Base-by-base conservation (phyloP, 2,329 filamentous ascomycete species). In the Diaporthe velutina region DNA sequence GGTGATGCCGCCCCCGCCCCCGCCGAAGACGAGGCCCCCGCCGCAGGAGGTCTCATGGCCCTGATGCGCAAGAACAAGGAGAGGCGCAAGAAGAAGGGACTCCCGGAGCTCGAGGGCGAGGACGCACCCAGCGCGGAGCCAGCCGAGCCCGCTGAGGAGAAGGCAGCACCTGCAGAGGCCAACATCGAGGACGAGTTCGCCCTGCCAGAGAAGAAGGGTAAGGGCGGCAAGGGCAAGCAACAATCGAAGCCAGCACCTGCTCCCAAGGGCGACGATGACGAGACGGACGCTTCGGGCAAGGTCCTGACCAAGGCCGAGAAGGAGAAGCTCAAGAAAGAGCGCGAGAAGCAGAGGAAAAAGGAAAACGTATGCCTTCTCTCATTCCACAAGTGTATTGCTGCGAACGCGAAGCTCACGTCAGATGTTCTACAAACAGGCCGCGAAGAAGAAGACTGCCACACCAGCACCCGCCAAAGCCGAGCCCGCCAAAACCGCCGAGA, bases 251-350 rank as follows among this genome's bases (percentile, higher is more conserved):
- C 84, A 22, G 87, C 89, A 45, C 86, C 68, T 12, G 75, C 87
- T 6, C 86, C 86, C 55, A 80, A 83, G 12, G 82, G 81, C 9
- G 88, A 85, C 33, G 89, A 87, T 8, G 88, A 87, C 3, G 88
- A 88, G 28, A 88, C 88, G 25, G 88, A 85, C 15, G 90, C 84
- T 10, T 87, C 87, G 75, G 93, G 93, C 58, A 90, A 92, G 73
- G 89, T 98, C 66, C 92, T 98, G 86, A 98, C 95, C 52, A 99
- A 98, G 90, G 97, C 97, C 74, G 96, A 99, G 87, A 99, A 99
- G 88, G 97, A 99, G 84, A 98, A 95, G 85, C 89, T 96, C 81
- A 98, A 96, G 90, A 99, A 98, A 87, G 97, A 99, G 87, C 92
- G 95, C 76, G 97, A 99, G 88, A 99, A 99, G 91, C 94, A 97